A percentile compares a stretch with the other conserved stretches of the same genome.
Conservation (phyloP, 768 basidiomycete species). For the Hygrophorus pudorinus region DNA sequence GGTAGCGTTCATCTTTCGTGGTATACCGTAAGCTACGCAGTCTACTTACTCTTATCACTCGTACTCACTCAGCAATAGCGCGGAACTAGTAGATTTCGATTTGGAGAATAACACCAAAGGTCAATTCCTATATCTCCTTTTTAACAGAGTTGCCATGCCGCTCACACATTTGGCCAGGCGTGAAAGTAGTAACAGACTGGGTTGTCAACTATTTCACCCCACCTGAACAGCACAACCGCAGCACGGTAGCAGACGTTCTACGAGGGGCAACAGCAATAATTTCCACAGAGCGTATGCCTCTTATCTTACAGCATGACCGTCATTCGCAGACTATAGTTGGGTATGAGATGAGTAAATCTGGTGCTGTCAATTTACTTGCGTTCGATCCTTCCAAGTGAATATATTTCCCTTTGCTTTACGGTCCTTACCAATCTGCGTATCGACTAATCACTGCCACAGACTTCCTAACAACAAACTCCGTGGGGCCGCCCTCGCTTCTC, state of each 20-base stretch:
- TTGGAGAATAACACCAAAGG: conserved; percentile 35
- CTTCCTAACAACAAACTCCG: conserved; percentile 12
- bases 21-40: conserved; percentile 59
- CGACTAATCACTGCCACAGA: conserved; percentile 10
- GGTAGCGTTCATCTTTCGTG: conserved; percentile 67
- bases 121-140: conserved; percentile 11
- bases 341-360: conserved; percentile 57
- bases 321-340: conserved; percentile 87
- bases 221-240: conserved; percentile 12
- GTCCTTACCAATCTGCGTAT: not conserved
- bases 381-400: conserved; percentile 71
- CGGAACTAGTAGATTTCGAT: conserved; percentile 58
- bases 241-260: conserved; percentile 39
- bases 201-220: conserved; percentile 61
- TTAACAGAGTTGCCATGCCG: not conserved
- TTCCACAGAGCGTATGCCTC: conserved; percentile 59
- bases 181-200: conserved; percentile 55
- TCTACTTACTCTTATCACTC: not conserved
- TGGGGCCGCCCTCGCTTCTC: conserved; percentile 1
- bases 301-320: conserved; percentile 75
- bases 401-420: not conserved
- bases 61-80: conserved; percentile 23
- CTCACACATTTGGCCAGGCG: conserved; percentile 20
- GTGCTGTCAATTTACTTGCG: conserved; percentile 51
- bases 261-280: conserved; percentile 40